Evolutionary conservation across 768 basidiomycete genomes (phyloP), one percentile per base, ranked within the genome.

Genomic region (Mycena epipterygia): DNA sequence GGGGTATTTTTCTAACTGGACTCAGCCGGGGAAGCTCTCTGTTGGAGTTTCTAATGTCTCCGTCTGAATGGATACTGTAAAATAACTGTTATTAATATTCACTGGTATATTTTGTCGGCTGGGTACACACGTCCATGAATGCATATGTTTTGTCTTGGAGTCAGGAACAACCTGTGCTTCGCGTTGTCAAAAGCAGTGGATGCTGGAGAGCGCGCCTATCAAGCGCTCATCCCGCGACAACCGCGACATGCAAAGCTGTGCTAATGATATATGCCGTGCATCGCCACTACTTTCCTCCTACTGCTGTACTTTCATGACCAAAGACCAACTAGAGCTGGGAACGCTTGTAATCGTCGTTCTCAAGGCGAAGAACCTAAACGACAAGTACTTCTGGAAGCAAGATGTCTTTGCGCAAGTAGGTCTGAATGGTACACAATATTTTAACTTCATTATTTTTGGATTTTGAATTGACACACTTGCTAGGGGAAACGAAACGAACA

Each of bases 381-480:
- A 97, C 82, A 93, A 91, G 59, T 93, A 93, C 73, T 93, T 98
- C 77, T 92, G 93, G 80, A 98, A 98, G 79, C 96, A 97, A 77
- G 94, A 97, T 80, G 95, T 93, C 1, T 97, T 91, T 78, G 91
- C 91, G 4, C 87, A 92, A 72, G 84, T 90, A 8, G 82, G 84
- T 3, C 81, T 96, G 25, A 87, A 87, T 73, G 87, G 87, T 84
- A 61, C 68, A 80, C 72, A 19, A 44, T 21, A 16, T 46, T 27
- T 16, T 13, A 27, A 41, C 35, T 63, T 21, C 8, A 29, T 42
- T 35, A 41, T 41, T 25, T 60, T n/a, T 23, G n/a, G 46, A 6
- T n/a, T n/a, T n/a, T n/a, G 41, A 39, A 23, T 30, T 70, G 23
- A 61, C 51, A 42, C 29, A 56, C 35, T 27, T 25, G 44, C 67